Percentiles rank a stretch among this genome's conserved stretches.
These are phyloP conservation scores for Lasiodiplodia sp. DNA, from an alignment of 2,329 filamentous ascomycete genomes.

Conservation along the genomic window DNA sequence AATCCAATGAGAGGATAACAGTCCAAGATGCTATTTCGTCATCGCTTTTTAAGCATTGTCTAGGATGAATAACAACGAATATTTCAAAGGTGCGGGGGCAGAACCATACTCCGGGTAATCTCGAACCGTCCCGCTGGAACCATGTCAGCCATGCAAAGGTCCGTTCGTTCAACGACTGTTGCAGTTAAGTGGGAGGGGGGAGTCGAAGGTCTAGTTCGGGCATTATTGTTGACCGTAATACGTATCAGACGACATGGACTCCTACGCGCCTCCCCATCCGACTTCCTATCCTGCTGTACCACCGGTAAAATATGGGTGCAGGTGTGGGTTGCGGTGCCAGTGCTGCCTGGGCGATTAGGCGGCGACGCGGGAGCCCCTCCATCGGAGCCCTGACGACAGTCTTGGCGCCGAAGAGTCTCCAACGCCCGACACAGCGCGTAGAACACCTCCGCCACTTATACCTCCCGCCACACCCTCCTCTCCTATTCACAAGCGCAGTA, in stretches of 20 bases:
- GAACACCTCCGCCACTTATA: background rate
- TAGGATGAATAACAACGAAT: background rate
- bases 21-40: background rate
- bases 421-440: background rate
- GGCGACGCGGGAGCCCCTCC: background rate
- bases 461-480: background rate
- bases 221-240: background rate
- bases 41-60: background rate
- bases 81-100: background rate
- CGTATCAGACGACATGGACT: background rate
- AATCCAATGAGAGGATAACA: background rate
- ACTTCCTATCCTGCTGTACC: background rate
- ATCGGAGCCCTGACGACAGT: slow-evolving; percentile 1
- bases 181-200: background rate
- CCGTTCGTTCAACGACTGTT: background rate
- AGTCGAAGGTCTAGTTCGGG: background rate
- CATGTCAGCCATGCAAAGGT: background rate
- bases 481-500: background rate
- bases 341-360: background rate
- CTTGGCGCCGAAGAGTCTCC: background rate
- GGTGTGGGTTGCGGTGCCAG: background rate
- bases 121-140: background rate
- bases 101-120: background rate
- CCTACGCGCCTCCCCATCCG: background rate
- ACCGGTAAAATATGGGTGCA: background rate